A percentile compares a stretch with the other conserved stretches of the same genome.
Evolutionary conservation across 2,329 filamentous ascomycete species (phyloP).

Genomic region (Penicillium thymicola): DNA sequence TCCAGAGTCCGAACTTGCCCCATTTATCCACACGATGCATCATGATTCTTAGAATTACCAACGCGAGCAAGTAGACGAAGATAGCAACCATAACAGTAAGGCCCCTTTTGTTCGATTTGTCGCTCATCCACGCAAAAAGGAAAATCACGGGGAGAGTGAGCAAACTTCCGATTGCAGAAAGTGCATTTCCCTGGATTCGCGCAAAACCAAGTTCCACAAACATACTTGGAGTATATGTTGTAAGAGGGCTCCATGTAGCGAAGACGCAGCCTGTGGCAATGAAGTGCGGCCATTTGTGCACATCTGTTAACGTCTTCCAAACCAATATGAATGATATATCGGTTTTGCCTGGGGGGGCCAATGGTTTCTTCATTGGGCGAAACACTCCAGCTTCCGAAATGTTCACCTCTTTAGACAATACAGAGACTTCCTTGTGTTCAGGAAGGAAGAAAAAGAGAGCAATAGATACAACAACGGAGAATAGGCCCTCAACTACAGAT

Average conservation of each 20-base stretch:
- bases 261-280: slow-evolving; percentile 52
- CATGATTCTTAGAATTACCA: slow-evolving; percentile 42
- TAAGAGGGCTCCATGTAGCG: slow-evolving; percentile 53
- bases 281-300: slow-evolving; percentile 50
- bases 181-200: slow-evolving; percentile 47
- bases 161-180: slow-evolving; percentile 43
- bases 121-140: slow-evolving; percentile 49
- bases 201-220: slow-evolving; percentile 46
- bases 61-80: slow-evolving; percentile 44
- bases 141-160: slow-evolving; percentile 50
- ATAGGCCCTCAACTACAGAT: slow-evolving; percentile 45
- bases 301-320: slow-evolving; percentile 46
- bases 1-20: slow-evolving; percentile 53
- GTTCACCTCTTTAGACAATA: too few relatives aligned
- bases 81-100: slow-evolving; percentile 46
- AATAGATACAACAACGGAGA: slow-evolving; percentile 42
- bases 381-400: not conserved
- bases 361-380: slow-evolving; percentile 33
- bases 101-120: slow-evolving; percentile 46
- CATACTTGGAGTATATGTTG: slow-evolving; percentile 48
- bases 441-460: slow-evolving; percentile 41
- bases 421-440: not conserved
- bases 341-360: slow-evolving; percentile 30
- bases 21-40: slow-evolving; percentile 49
- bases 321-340: slow-evolving; percentile 41